Conservation (phyloP, 805 yeast genomes). For the Starmerella stellata region DNA sequence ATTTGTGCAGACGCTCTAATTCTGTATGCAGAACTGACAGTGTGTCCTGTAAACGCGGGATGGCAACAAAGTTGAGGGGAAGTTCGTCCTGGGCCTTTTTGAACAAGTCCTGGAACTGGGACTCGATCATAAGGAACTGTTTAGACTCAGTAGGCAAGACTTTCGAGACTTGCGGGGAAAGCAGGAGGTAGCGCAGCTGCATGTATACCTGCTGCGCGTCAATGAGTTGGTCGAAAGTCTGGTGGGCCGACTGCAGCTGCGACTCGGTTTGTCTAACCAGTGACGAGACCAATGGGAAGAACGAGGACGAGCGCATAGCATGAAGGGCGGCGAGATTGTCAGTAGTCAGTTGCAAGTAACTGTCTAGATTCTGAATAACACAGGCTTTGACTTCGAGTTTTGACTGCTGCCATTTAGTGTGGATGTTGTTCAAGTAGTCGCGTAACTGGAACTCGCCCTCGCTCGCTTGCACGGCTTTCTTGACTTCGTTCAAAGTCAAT, state of each 20-base stretch:
- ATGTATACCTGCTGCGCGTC: constrained; percentile 83
- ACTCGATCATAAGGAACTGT: constrained; percentile 37
- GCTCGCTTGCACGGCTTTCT: constrained; percentile 41
- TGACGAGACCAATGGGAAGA: constrained; percentile 41
- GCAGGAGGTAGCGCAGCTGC: constrained; percentile 62
- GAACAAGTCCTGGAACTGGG: constrained; percentile 32
- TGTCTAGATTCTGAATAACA: constrained; percentile 52
- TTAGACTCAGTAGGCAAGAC: constrained; percentile 52
- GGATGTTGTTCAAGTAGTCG: constrained; percentile 34
- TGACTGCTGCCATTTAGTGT: constrained; percentile 36
- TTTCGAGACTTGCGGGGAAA: constrained; percentile 25
- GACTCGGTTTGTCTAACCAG: constrained; percentile 38
- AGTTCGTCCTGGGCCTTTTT: constrained; percentile 18
- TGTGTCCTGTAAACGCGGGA: constrained; percentile 31
- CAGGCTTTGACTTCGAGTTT: constrained; percentile 36
- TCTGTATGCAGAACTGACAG: constrained; percentile 38
- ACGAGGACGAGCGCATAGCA: constrained; percentile 56
- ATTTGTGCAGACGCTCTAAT: constrained; percentile 39
- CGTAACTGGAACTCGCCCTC: constrained; percentile 54
- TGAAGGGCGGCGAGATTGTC: constrained; percentile 44
- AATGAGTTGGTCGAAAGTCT: constrained; percentile 50
- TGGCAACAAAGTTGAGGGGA: constrained; percentile 36
- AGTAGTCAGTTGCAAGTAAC: constrained; percentile 36
- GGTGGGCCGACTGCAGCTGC: constrained; percentile 33
- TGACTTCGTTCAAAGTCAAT: constrained; percentile 32